A percentile compares a stretch with the other conserved stretches of the same genome.
Conservation (phyloP, 345 rosid genomes). For the Hypericum androsaemum region DNA sequence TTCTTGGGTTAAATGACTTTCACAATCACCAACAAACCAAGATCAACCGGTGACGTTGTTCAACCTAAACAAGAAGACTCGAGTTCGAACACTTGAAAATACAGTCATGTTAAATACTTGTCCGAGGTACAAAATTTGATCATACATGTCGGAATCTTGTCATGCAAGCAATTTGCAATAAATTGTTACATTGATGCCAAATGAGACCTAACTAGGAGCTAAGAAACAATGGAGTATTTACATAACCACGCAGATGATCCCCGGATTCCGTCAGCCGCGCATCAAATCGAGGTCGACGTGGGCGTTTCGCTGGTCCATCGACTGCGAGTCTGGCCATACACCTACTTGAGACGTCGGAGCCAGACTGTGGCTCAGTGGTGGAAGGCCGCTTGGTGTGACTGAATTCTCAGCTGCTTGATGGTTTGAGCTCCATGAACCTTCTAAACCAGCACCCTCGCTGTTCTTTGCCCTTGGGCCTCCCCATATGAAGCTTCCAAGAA, state of each 20-base stretch:
- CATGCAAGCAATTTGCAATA: no score
- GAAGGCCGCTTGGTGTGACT: conserved; percentile 28
- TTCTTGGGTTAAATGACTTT: no score
- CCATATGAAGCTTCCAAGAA: conserved; percentile 87
- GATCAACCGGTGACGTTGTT: no score
- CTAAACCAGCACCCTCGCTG: conserved; percentile 52
- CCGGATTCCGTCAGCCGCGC: conserved; percentile 48
- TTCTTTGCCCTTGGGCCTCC: conserved; percentile 63
- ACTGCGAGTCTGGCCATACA: conserved; percentile 65
- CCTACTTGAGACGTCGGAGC: conserved; percentile 44
- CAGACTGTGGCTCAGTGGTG: conserved; percentile 43
- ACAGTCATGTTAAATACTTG: no score
- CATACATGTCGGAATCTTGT: no score
- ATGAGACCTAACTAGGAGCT: no score
- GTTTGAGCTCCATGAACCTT: conserved; percentile 31
- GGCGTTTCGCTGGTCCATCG: conserved; percentile 55
- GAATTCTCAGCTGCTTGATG: conserved; percentile 34
- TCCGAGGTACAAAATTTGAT: no score
- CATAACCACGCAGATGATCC: not conserved
- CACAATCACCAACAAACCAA: no score
- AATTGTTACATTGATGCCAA: no score
- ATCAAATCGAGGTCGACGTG: conserved; percentile 83
- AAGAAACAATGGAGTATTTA: not conserved
- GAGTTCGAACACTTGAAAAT: no score
- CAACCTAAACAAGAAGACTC: no score